Evolutionary conservation across 2,329 filamentous ascomycete genomes (phyloP).

Genomic region (Arachnopeziza araneosa): DNA sequence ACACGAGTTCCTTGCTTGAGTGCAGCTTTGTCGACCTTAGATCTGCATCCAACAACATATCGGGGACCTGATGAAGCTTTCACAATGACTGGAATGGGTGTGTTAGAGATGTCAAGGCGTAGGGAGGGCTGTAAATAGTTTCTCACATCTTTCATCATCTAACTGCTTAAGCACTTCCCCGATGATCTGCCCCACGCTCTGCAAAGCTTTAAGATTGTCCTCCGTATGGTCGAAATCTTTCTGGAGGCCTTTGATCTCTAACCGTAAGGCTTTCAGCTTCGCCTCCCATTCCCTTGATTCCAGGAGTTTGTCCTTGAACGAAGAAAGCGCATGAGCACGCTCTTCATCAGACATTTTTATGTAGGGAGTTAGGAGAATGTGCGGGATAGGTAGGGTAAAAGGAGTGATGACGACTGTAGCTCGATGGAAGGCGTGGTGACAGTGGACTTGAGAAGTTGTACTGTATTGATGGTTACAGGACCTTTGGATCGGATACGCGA

Average conservation of each 20-base stretch:
- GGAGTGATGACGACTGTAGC: not conserved
- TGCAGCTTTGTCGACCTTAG: constrained; percentile 95
- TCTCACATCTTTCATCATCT: constrained; percentile 94
- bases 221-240: constrained; percentile 95
- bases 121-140: not conserved
- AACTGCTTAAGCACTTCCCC: constrained; percentile 98
- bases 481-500: constrained; percentile 4
- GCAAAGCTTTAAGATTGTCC: constrained; percentile 98
- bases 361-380: not conserved
- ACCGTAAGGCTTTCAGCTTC: constrained; percentile 87
- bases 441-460: not conserved
- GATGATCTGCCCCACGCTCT: constrained; percentile 99
- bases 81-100: constrained; percentile 69
- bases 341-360: constrained; percentile 41
- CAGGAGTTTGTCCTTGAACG: constrained; percentile 76
- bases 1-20: constrained; percentile 98
- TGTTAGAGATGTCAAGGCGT: constrained; percentile 15
- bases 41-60: constrained; percentile 97
- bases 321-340: constrained; percentile 63
- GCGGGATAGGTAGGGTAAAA: not conserved
- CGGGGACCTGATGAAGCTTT: constrained; percentile 95
- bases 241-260: constrained; percentile 94
- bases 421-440: not conserved
- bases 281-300: constrained; percentile 98
- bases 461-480: constrained; percentile 9